Evolutionary conservation across 306 rosid genomes (phyloP).

Genomic region (Cicer arietinum): DNA sequence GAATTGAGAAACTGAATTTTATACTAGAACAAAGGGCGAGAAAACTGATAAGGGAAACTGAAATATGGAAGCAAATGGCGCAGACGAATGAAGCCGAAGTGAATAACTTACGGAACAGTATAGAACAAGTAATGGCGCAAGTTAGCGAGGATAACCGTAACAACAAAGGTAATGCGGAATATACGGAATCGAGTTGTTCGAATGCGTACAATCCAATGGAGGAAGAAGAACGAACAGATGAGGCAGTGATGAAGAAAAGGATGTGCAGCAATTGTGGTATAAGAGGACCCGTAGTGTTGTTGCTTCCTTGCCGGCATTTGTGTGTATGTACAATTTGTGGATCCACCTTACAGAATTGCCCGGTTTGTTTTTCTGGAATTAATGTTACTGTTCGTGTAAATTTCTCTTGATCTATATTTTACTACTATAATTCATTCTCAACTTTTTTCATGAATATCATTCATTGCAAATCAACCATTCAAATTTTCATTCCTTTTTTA

Average conservation of each 20-base stretch:
- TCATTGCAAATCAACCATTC: too few relatives aligned
- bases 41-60: slow-evolving; percentile 62
- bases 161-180: slow-evolving; percentile 21
- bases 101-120: slow-evolving; percentile 55
- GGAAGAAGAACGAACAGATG: neutral
- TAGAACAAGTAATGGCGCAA: slow-evolving; percentile 68
- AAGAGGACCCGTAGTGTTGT: slow-evolving; percentile 70
- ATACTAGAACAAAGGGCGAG: slow-evolving; percentile 67
- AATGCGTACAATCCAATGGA: slow-evolving; percentile 40
- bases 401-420: slow-evolving; percentile 50
- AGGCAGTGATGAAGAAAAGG: slow-evolving; percentile 30
- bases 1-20: slow-evolving; percentile 67
- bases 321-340: slow-evolving; percentile 80
- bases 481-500: too few relatives aligned
- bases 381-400: slow-evolving; percentile 82
- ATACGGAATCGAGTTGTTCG: slow-evolving; percentile 63
- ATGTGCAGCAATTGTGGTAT: slow-evolving; percentile 66
- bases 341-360: slow-evolving; percentile 64
- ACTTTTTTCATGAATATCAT: too few relatives aligned
- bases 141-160: slow-evolving; percentile 44
- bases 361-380: slow-evolving; percentile 62
- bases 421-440: neutral
- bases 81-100: slow-evolving; percentile 74
- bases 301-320: slow-evolving; percentile 88
- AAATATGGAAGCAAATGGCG: slow-evolving; percentile 75